Percentiles rank a stretch among this genome's conserved stretches.
Evolutionary conservation across 1,284 basidiomycete genomes (phyloP).

Genomic region (Heliocybe sulcata): DNA sequence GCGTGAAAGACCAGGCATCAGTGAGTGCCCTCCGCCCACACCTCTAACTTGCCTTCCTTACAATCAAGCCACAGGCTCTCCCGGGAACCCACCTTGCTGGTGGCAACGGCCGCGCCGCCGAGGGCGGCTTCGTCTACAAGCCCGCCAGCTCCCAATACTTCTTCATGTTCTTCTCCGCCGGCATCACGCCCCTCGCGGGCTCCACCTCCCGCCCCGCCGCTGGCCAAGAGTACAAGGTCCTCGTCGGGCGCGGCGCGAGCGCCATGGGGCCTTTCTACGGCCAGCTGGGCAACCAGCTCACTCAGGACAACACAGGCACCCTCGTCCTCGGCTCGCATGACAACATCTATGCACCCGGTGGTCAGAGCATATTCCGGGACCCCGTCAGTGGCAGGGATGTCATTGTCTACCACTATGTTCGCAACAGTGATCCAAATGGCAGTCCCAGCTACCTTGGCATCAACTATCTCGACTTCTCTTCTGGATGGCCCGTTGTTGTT

Average conservation of each 20-base stretch:
- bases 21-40: neutral
- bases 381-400: neutral
- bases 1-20: neutral
- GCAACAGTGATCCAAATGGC: constrained; percentile 4
- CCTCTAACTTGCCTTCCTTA: neutral
- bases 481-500: constrained; percentile 14
- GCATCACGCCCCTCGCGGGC: neutral
- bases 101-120: constrained; percentile 8
- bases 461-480: constrained; percentile 15
- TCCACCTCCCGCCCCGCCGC: constrained; percentile 14
- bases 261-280: constrained; percentile 20
- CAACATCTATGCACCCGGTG: constrained; percentile 26
- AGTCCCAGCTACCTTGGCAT: constrained; percentile 12
- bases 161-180: constrained; percentile 14
- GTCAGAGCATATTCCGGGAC: constrained; percentile 5
- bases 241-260: constrained; percentile 19
- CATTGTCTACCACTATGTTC: constrained; percentile 4
- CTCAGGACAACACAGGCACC: constrained; percentile 18
- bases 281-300: constrained; percentile 15
- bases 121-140: constrained; percentile 14
- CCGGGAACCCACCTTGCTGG: neutral
- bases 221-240: constrained; percentile 20
- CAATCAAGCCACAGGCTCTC: neutral
- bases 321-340: constrained; percentile 25
- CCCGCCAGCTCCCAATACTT: constrained; percentile 15